Evolutionary conservation across 257 asterid species (phyloP), one percentile per base, ranked within the genome.

Genomic region (Gynochthodes officinalis): DNA sequence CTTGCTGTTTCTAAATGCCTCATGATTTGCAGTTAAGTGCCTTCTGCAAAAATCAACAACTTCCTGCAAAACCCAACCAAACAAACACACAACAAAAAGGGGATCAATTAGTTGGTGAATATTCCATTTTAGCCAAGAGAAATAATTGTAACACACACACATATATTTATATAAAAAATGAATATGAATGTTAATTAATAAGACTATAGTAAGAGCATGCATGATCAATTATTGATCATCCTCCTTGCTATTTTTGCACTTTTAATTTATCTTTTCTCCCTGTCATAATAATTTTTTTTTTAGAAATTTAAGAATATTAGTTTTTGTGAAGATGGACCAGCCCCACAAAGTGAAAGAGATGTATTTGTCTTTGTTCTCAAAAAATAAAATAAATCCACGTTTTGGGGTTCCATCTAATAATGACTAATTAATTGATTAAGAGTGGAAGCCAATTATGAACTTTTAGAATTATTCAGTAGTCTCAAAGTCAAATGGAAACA

Each of bases 21-120:
- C 96, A 37, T 91, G 87, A 75, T 93, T 93, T 62, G 96, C 93
- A 32, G 95, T 84, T 15, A 93, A 93, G 80, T 93, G 84, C 78
- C 82, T 86, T 75, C 82, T 81, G 72, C 98, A 91, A 80, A 93
- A 93, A 79, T 91, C 96, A 50, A 93, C 98, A 57, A 93, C 98
- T 62, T 89, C 98, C 98, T 93, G 83, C 87, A 82, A 72, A 0
- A 59, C 52, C 7, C 30, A n/a, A n/a, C n/a, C n/a, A n/a, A n/a
- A n/a, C n/a, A n/a, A n/a, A n/a, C n/a, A n/a, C n/a, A n/a, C n/a
- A n/a, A n/a, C n/a, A n/a, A n/a, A n/a, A n/a, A n/a, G n/a, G n/a
- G n/a, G n/a, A 27, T 54, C 49, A 37, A 33, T 12, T 27, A 59
- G 11, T 27, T 25, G 11, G 16, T 55, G 19, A 55, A 28, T 42